phyloP scores from a whole-genome alignment of 805 yeast genomes.

The Candida parachauliodes region DNA sequence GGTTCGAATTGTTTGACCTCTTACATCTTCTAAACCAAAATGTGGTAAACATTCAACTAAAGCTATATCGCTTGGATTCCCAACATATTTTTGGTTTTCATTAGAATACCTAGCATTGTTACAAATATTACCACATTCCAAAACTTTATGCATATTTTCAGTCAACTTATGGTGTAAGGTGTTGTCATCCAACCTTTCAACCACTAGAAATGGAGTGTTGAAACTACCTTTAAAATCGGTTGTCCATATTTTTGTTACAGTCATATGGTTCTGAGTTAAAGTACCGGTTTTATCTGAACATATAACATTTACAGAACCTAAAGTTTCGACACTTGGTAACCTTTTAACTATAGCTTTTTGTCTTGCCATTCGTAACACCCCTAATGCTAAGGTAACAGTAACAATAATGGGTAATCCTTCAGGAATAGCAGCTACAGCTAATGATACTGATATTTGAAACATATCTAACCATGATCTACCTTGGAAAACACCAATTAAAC shows the following conservation, averaged over 20 bases:
- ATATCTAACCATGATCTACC: slow-evolving; percentile 96
- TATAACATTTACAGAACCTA: slow-evolving; percentile 91
- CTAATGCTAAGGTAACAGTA: slow-evolving; percentile 93
- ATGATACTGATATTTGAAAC: slow-evolving; percentile 95
- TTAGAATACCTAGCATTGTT: slow-evolving; percentile 68
- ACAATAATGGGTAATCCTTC: slow-evolving; percentile 98
- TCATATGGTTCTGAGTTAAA: slow-evolving; percentile 86
- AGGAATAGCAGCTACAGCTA: slow-evolving; percentile 99
- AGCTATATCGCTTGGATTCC: slow-evolving; percentile 96
- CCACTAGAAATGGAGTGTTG: slow-evolving; percentile 38
- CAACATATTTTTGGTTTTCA: slow-evolving; percentile 69
- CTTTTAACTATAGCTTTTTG: slow-evolving; percentile 92
- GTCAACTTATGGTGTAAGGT: slow-evolving; percentile 44
- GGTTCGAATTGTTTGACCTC: slow-evolving; percentile 56
- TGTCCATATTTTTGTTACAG: slow-evolving; percentile 81
- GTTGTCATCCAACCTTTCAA: slow-evolving; percentile 46
- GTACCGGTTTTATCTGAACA: slow-evolving; percentile 88
- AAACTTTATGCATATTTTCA: slow-evolving; percentile 49
- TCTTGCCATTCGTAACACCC: slow-evolving; percentile 94
- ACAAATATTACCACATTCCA: slow-evolving; percentile 70
- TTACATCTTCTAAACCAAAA: slow-evolving; percentile 69
- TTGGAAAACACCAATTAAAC: slow-evolving; percentile 83
- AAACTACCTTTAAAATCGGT: slow-evolving; percentile 48
- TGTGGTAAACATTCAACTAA: slow-evolving; percentile 67
- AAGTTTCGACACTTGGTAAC: slow-evolving; percentile 90